Percentiles rank a stretch among this genome's conserved stretches.
Conservation (phyloP, 2,329 filamentous ascomycete species). For the Plenodomus biglobosus region DNA sequence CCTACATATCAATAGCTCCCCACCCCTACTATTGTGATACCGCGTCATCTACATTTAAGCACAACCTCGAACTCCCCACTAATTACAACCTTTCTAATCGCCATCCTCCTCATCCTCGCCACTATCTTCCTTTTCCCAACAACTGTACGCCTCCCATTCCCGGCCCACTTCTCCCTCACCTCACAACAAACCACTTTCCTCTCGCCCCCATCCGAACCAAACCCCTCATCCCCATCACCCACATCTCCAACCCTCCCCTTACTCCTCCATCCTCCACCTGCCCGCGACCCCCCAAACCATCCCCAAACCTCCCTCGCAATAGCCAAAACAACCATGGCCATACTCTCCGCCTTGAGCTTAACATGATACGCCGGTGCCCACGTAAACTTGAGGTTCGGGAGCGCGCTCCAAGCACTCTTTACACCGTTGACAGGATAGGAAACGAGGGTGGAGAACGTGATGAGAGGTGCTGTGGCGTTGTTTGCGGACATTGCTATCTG, state of each 20-base stretch:
- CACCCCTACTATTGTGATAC: too few species aligned
- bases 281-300: conserved; percentile 8
- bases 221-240: neutral
- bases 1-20: neutral
- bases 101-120: neutral
- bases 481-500: neutral
- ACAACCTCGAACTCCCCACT: conserved; percentile 1
- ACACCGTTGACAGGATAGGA: neutral
- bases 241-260: neutral
- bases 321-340: conserved; percentile 12
- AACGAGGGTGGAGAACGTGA: neutral
- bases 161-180: neutral
- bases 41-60: neutral
- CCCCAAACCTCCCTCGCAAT: conserved; percentile 5
- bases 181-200: too few species aligned
- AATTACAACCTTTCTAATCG: neutral
- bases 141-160: neutral
- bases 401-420: neutral
- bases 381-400: conserved; percentile 5
- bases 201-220: too few species aligned
- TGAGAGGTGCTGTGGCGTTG: neutral
- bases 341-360: conserved; percentile 20
- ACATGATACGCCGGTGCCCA: conserved; percentile 14
- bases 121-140: neutral
- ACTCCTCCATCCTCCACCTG: neutral